These are phyloP conservation scores for Dalbergia cultrata DNA, from an alignment of 306 rosid species.

Conservation along the genomic window DNA sequence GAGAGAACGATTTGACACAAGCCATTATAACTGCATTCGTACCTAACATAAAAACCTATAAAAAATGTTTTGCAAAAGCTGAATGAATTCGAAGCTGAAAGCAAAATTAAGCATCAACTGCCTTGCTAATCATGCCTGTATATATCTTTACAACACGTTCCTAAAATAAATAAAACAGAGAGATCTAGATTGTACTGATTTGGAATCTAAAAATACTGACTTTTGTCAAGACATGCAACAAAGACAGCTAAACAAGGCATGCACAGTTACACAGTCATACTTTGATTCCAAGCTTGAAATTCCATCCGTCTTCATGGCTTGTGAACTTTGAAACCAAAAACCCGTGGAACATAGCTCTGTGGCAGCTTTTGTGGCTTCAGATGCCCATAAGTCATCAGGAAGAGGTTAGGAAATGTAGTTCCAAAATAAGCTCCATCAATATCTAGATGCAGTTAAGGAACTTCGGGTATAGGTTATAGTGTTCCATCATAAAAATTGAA, in stretches of 20 bases:
- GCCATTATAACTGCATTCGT: neutral
- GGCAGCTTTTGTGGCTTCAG: conserved; percentile 79
- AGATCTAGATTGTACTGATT: conserved; percentile 38
- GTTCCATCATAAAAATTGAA: conserved; percentile 21
- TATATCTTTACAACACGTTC: conserved; percentile 34
- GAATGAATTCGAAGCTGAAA: conserved; percentile 45
- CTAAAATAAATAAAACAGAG: conserved; percentile 1
- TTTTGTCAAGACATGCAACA: conserved; percentile 35
- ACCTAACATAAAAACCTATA: conserved; percentile 2
- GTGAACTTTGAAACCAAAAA: conserved; percentile 88
- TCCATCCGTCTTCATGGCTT: conserved; percentile 62
- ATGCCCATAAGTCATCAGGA: conserved; percentile 84
- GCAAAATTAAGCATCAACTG: conserved; percentile 48
- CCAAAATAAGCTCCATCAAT: conserved; percentile 94
- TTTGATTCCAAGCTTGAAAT: conserved; percentile 41
- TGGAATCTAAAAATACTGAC: neutral
- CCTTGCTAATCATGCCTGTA: conserved; percentile 37
- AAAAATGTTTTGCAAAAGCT: conserved; percentile 27
- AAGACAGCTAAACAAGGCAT: conserved; percentile 40
- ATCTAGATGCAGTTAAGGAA: conserved; percentile 65
- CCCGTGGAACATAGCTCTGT: conserved; percentile 81
- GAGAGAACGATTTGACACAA: too few species aligned
- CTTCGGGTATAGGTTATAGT: conserved; percentile 29
- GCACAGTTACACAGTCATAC: conserved; percentile 11
- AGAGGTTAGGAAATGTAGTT: conserved; percentile 82